phyloP scores from a whole-genome alignment of 2,329 filamentous ascomycete genomes.

The Trichoderma koningii region DNA sequence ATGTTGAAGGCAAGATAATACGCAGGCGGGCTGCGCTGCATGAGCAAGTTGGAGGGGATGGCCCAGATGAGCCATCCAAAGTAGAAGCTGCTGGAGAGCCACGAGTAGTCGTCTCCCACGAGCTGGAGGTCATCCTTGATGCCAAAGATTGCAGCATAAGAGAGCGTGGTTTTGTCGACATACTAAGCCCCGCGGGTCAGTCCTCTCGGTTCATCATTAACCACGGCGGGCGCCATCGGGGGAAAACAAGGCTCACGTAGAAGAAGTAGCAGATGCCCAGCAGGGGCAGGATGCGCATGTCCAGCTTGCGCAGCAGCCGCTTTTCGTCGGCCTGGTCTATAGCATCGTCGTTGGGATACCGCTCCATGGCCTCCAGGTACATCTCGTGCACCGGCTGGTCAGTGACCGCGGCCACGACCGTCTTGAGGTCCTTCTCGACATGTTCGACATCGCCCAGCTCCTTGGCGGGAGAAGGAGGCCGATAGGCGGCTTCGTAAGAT shows the following conservation, averaged over 20 bases:
- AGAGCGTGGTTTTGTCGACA: conserved; percentile 55
- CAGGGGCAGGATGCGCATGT: conserved; percentile 43
- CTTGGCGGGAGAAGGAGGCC: conserved; percentile 3
- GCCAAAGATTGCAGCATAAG: conserved; percentile 66
- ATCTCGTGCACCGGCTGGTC: conserved; percentile 35
- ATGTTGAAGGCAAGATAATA: conserved; percentile 50
- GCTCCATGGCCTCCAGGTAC: conserved; percentile 41
- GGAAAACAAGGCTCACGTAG: conserved; percentile 32
- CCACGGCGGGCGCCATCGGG: background rate
- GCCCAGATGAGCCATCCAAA: conserved; percentile 45
- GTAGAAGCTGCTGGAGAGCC: conserved; percentile 43
- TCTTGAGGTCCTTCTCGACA: conserved; percentile 30
- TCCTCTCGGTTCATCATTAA: background rate
- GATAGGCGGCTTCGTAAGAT: conserved; percentile 7
- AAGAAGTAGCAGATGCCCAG: conserved; percentile 47
- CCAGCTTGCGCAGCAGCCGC: conserved; percentile 42
- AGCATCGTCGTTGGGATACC: conserved; percentile 43
- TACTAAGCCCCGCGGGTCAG: conserved; percentile 30
- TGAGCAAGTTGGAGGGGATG: conserved; percentile 38
- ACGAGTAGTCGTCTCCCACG: conserved; percentile 58
- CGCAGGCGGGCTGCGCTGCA: conserved; percentile 41
- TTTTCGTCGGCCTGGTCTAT: conserved; percentile 42
- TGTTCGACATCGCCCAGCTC: conserved; percentile 29
- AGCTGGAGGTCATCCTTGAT: conserved; percentile 60
- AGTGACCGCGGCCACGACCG: conserved; percentile 29